These are phyloP conservation scores for Odontarrhena argentea DNA, from an alignment of 345 rosid species.

Conservation along the genomic window DNA sequence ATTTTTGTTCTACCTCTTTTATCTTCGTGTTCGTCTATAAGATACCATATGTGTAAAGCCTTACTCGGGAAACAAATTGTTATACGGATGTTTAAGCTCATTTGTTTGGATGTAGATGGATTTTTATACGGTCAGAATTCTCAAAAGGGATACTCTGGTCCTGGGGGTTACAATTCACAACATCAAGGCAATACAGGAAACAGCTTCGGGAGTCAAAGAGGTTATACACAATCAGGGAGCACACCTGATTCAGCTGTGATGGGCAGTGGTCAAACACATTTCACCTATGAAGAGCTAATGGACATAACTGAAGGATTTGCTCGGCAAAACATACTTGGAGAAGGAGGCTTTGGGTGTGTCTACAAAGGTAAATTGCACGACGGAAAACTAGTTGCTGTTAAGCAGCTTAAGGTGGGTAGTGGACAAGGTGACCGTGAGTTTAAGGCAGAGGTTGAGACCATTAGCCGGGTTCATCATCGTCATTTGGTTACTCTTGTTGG, in stretches of 20 bases:
- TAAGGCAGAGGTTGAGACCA: constrained; percentile 93
- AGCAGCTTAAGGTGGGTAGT: constrained; percentile 93
- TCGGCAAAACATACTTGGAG: constrained; percentile 71
- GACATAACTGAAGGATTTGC: constrained; percentile 86
- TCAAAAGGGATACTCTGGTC: constrained; percentile 44
- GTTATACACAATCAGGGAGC: constrained; percentile 40
- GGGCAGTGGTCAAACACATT: constrained; percentile 55
- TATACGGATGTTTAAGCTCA: too few species aligned
- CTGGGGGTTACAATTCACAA: constrained; percentile 47
- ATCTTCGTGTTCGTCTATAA: background rate
- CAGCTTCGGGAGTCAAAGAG: constrained; percentile 57
- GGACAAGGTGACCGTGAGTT: constrained; percentile 98
- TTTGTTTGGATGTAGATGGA: constrained; percentile 47
- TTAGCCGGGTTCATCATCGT: constrained; percentile 92
- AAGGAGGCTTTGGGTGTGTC: constrained; percentile 96
- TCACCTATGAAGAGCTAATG: constrained; percentile 72
- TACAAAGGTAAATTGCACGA: constrained; percentile 61
- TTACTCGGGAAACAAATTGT: too few species aligned
- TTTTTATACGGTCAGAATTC: constrained; percentile 52
- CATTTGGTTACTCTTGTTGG: constrained; percentile 96
- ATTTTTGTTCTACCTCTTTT: background rate
- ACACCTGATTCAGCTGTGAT: constrained; percentile 55
- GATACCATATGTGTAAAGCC: background rate
- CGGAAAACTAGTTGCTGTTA: constrained; percentile 75
- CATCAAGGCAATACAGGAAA: constrained; percentile 41